Percentiles rank a stretch among this genome's conserved stretches.
Conservation (phyloP, 805 yeast species). For the Hanseniaspora taiwanica region DNA sequence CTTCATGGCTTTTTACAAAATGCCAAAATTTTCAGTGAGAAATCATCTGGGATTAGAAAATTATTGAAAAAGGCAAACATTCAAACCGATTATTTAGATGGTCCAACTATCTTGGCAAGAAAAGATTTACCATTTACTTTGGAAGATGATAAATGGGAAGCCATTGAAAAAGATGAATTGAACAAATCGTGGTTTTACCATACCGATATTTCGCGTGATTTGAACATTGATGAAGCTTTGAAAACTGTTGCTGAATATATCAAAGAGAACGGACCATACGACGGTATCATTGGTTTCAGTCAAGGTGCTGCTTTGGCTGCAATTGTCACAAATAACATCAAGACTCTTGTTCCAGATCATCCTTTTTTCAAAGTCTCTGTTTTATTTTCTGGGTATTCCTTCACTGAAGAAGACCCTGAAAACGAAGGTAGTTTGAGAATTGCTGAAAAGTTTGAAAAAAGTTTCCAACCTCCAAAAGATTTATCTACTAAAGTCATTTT, state of each 20-base stretch:
- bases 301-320: slow-evolving; percentile 91
- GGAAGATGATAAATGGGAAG: slow-evolving; percentile 37
- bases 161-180: slow-evolving; percentile 33
- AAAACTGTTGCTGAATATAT: slow-evolving; percentile 35
- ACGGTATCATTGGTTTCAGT: slow-evolving; percentile 81
- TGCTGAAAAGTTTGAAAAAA: slow-evolving; percentile 23
- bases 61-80: slow-evolving; percentile 49
- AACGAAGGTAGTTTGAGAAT: slow-evolving; percentile 23
- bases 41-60: slow-evolving; percentile 81
- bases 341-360: slow-evolving; percentile 35
- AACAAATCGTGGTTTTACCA: slow-evolving; percentile 69
- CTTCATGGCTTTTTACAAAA: slow-evolving; percentile 86
- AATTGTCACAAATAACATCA: slow-evolving; percentile 46
- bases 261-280: slow-evolving; percentile 62
- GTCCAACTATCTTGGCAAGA: slow-evolving; percentile 51
- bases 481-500: slow-evolving; percentile 43
- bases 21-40: slow-evolving; percentile 71
- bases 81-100: slow-evolving; percentile 67
- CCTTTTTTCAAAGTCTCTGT: slow-evolving; percentile 55
- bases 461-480: slow-evolving; percentile 20
- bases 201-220: slow-evolving; percentile 31
- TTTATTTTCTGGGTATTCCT: slow-evolving; percentile 55
- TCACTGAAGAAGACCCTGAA: slow-evolving; percentile 29
- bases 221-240: slow-evolving; percentile 41
- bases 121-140: slow-evolving; percentile 66